phyloP scores from a whole-genome alignment of 306 rosid species.

The Cucumis melo region DNA sequence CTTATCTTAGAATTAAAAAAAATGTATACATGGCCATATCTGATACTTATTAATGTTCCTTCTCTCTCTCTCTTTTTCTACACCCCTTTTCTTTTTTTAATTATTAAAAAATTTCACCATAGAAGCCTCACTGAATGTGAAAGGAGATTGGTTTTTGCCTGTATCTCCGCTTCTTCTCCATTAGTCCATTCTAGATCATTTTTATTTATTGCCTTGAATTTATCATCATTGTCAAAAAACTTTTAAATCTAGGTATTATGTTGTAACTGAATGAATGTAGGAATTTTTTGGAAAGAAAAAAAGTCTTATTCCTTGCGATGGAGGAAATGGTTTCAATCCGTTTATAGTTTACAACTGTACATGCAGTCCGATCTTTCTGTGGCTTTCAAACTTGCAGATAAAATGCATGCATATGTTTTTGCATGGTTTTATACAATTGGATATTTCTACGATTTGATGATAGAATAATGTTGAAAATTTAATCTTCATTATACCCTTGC shows the following conservation, averaged over 20 bases:
- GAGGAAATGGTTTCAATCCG: background rate
- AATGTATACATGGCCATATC: background rate
- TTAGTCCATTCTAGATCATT: background rate
- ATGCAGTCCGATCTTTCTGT: background rate
- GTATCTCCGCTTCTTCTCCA: background rate
- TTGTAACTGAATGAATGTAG: background rate
- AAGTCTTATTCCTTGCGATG: background rate
- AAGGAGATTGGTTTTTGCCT: background rate
- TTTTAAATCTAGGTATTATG: background rate
- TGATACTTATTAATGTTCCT: background rate
- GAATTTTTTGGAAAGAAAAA: background rate
- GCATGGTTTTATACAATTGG: background rate
- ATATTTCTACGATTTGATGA: background rate
- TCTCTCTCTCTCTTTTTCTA: background rate
- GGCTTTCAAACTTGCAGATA: background rate
- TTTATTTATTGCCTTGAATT: background rate
- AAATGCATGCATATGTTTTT: background rate
- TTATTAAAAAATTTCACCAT: background rate
- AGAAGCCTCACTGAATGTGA: background rate
- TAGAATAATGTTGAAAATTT: background rate
- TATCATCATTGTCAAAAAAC: background rate
- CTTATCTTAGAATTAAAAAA: background rate
- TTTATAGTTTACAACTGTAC: background rate
- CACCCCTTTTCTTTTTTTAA: no score
- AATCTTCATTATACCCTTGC: background rate